Percentiles rank a stretch among this genome's conserved stretches.
Conservation (phyloP, 805 yeast genomes). For the Barnettozyma sucrosica region DNA sequence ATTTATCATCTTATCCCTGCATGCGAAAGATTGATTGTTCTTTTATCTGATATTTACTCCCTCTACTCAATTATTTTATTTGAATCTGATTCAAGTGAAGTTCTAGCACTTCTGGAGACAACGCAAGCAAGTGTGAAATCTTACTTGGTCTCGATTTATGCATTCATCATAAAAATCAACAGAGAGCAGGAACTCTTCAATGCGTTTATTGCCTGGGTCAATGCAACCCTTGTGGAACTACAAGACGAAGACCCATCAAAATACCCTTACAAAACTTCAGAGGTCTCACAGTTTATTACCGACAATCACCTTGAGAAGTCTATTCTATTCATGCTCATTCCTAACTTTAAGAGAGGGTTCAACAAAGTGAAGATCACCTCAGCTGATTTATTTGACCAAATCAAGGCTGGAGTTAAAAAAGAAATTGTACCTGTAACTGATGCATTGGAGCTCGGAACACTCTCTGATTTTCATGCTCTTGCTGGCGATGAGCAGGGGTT, state of each 20-base stretch:
- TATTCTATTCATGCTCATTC: conserved; percentile 16
- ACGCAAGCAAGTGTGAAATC: conserved; percentile 14
- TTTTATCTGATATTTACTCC: conserved; percentile 39
- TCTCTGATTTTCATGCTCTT: conserved; percentile 16
- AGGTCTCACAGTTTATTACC: conserved; percentile 23
- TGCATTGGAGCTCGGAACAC: conserved; percentile 13
- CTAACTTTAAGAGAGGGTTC: conserved; percentile 19
- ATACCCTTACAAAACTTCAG: conserved; percentile 17
- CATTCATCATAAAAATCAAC: conserved; percentile 36
- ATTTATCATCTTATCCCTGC: conserved; percentile 49
- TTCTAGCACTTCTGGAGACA: conserved; percentile 6
- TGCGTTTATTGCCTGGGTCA: conserved; percentile 38
- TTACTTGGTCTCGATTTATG: conserved; percentile 29
- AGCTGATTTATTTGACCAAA: conserved; percentile 17
- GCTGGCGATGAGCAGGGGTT: conserved; percentile 8
- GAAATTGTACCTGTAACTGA: background rate
- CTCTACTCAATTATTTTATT: conserved; percentile 15
- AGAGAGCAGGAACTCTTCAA: conserved; percentile 41
- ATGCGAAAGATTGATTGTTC: conserved; percentile 46
- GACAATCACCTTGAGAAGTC: conserved; percentile 23
- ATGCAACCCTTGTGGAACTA: conserved; percentile 25
- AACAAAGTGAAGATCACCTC: conserved; percentile 21
- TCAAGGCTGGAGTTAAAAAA: conserved; percentile 11
- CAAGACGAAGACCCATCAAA: conserved; percentile 24
- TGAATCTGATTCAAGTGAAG: background rate